A percentile compares a stretch with the other conserved stretches of the same genome.
Evolutionary conservation across 371 early-diverging fungal species (phyloP).

Genomic region (Haplosporangium sp.): DNA sequence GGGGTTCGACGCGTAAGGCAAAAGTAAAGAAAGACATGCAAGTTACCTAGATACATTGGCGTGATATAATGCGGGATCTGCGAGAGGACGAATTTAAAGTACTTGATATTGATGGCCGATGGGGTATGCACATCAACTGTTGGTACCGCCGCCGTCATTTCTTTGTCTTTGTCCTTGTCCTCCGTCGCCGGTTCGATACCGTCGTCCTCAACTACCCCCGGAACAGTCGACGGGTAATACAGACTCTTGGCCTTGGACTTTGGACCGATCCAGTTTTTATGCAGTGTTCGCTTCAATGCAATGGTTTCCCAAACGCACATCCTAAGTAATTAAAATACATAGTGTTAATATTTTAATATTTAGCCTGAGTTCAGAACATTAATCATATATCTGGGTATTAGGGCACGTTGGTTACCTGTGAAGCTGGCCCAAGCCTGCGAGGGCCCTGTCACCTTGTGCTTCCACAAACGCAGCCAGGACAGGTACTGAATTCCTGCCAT

Average conservation of each 20-base stretch:
- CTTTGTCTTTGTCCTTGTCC: constrained; percentile 16
- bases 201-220: constrained; percentile 30
- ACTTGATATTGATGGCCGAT: constrained; percentile 75
- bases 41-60: constrained; percentile 75
- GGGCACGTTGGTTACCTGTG: constrained; percentile 60
- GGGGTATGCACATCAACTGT: constrained; percentile 64
- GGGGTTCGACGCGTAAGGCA: not conserved
- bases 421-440: constrained; percentile 70
- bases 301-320: constrained; percentile 77
- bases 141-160: constrained; percentile 40
- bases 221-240: constrained; percentile 15
- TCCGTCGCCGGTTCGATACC: constrained; percentile 25
- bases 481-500: constrained; percentile 71
- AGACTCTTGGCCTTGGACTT: constrained; percentile 38
- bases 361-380: not conserved
- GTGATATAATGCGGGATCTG: constrained; percentile 75
- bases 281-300: constrained; percentile 69
- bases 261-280: constrained; percentile 73
- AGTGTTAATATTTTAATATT: not conserved
- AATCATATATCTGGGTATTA: no score
- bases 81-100: constrained; percentile 71
- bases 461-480: constrained; percentile 72
- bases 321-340: constrained; percentile 41
- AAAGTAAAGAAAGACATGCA: not conserved
- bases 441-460: constrained; percentile 62